Percentiles rank a stretch among this genome's conserved stretches.
phyloP scores from a whole-genome alignment of 257 asterid genomes.

The Nicotiana paniculata region DNA sequence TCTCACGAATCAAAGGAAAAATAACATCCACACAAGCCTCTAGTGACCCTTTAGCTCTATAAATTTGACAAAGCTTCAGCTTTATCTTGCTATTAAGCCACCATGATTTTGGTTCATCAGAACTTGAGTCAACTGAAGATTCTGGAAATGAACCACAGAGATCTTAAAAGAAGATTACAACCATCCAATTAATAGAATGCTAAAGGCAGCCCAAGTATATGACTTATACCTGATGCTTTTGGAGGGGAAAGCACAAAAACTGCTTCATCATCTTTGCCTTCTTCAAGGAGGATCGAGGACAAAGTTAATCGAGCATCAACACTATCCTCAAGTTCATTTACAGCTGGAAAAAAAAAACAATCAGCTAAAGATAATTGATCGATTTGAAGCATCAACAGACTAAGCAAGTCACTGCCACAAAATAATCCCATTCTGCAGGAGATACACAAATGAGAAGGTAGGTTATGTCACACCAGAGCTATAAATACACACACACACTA shows the following conservation, averaged over 20 bases:
- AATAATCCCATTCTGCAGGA: neutral
- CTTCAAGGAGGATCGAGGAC: slow-evolving; percentile 74
- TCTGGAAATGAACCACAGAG: slow-evolving; percentile 22
- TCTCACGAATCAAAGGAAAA: slow-evolving; percentile 67
- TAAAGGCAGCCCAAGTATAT: neutral
- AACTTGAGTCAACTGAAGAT: slow-evolving; percentile 20
- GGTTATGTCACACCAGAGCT: neutral
- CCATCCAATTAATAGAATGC: slow-evolving; percentile 4
- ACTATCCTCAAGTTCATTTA: slow-evolving; percentile 42
- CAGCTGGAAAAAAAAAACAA: slow-evolving; percentile 35
- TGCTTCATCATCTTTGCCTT: slow-evolving; percentile 73
- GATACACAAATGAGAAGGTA: neutral
- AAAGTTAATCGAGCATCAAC: slow-evolving; percentile 65
- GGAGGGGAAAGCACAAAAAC: slow-evolving; percentile 82
- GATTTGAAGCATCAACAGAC: neutral
- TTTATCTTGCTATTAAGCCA: slow-evolving; percentile 74
- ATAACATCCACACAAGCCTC: slow-evolving; percentile 61
- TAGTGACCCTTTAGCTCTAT: slow-evolving; percentile 55
- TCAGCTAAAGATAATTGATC: neutral
- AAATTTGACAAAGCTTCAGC: slow-evolving; percentile 68
- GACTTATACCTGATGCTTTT: slow-evolving; percentile 37
- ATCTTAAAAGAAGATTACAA: slow-evolving; percentile 9
- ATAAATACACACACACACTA: neutral
- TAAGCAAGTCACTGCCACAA: neutral
- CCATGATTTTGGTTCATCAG: slow-evolving; percentile 44